Percentiles rank a stretch among this genome's conserved stretches.
Conservation (phyloP, 305 asterid genomes). For the Fraxinus sp. region DNA sequence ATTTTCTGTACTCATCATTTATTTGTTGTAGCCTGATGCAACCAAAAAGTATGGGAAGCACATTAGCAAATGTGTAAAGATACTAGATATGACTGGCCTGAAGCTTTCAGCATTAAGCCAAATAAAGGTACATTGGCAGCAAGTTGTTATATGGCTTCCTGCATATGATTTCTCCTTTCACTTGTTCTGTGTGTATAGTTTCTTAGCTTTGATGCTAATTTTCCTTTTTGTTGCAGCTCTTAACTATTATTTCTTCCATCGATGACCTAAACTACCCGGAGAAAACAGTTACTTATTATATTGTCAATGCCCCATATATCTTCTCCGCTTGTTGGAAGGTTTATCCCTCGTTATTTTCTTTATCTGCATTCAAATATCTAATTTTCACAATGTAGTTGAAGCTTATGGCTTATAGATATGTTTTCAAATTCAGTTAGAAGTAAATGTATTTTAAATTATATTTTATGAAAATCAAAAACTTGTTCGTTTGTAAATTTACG, state of each 20-base stretch:
- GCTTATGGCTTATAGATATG: not conserved
- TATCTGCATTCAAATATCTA: not conserved
- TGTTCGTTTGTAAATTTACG: not conserved
- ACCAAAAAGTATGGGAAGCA: slow-evolving; percentile 61
- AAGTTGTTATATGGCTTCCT: slow-evolving; percentile 6
- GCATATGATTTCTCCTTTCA: slow-evolving; percentile 6
- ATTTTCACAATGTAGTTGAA: not conserved
- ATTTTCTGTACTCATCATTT: not conserved
- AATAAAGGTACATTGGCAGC: slow-evolving; percentile 58
- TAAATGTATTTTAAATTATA: not conserved
- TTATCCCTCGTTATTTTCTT: slow-evolving; percentile 23
- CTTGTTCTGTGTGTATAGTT: not conserved
- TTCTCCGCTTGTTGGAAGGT: slow-evolving; percentile 95
- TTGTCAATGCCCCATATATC: slow-evolving; percentile 77
- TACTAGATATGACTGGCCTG: slow-evolving; percentile 84
- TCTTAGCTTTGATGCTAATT: not conserved
- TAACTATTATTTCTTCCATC: slow-evolving; percentile 63
- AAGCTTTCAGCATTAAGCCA: slow-evolving; percentile 79
- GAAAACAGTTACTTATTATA: slow-evolving; percentile 73
- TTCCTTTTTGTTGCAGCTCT: slow-evolving; percentile 49
- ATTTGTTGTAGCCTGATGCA: slow-evolving; percentile 58
- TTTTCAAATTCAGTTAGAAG: not conserved
- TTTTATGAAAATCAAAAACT: not conserved
- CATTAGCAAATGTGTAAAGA: slow-evolving; percentile 67
- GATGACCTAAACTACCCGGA: slow-evolving; percentile 92